Conservation (phyloP, 768 basidiomycete genomes). For the Lentinula sp. region DNA sequence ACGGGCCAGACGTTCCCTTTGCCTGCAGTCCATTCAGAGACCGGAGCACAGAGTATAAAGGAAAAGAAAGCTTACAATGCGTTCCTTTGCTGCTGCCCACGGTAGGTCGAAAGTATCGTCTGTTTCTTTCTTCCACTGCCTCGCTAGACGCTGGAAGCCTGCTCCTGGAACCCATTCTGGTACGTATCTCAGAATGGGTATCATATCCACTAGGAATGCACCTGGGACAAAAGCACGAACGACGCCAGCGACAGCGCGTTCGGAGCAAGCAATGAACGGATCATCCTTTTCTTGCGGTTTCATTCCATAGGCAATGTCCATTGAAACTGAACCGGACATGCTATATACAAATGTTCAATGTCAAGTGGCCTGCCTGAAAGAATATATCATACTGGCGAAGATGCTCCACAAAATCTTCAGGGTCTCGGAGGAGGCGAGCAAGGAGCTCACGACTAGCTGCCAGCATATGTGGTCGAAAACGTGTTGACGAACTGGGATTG, state of each 20-base stretch:
- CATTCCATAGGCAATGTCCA: slow-evolving; percentile 21
- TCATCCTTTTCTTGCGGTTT: slow-evolving; percentile 16
- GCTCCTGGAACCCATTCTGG: slow-evolving; percentile 25
- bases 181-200: slow-evolving; percentile 18
- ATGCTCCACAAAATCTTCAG: slow-evolving; percentile 12
- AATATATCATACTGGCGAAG: slow-evolving; percentile 8
- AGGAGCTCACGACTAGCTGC: slow-evolving; percentile 17
- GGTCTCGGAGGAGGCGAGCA: slow-evolving; percentile 13
- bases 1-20: slow-evolving; percentile 14
- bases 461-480: slow-evolving; percentile 16
- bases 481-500: slow-evolving; percentile 9
- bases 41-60: background rate
- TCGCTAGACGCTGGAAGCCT: slow-evolving; percentile 24
- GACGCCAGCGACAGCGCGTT: slow-evolving; percentile 10
- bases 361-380: background rate
- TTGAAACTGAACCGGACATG: slow-evolving; percentile 15
- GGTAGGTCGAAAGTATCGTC: slow-evolving; percentile 8
- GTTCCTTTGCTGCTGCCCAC: slow-evolving; percentile 9
- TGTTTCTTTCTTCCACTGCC: slow-evolving; percentile 10
- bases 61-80: slow-evolving; percentile 3
- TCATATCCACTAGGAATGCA: slow-evolving; percentile 13
- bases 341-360: slow-evolving; percentile 7
- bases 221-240: slow-evolving; percentile 11
- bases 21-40: slow-evolving; percentile 7
- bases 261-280: slow-evolving; percentile 15